phyloP scores from a whole-genome alignment of 169 alveolate genomes.

The Plasmodium inui region DNA sequence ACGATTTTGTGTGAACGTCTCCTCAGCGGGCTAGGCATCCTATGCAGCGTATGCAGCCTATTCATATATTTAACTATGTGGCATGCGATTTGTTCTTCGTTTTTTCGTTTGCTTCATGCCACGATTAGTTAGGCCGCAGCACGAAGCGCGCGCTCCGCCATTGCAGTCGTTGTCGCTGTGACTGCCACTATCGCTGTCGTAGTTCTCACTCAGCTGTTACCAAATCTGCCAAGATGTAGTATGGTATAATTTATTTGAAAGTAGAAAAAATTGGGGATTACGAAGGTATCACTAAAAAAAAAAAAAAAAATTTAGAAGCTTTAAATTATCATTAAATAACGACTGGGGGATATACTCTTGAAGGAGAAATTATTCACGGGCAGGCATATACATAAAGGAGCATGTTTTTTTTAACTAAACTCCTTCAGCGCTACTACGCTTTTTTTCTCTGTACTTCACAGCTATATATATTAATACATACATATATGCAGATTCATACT shows the following conservation, averaged over 20 bases:
- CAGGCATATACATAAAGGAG: not conserved
- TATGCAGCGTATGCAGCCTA: not conserved
- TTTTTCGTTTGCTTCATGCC: too few species aligned
- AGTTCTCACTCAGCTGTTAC: not conserved
- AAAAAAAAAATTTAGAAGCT: conserved; percentile 1
- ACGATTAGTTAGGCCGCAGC: not conserved
- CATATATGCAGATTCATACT: not conserved
- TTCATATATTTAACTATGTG: not conserved
- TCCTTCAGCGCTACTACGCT: not conserved
- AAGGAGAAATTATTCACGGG: not conserved
- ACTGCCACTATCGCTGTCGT: not conserved
- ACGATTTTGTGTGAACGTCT: not conserved
- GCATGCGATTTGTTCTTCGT: not conserved
- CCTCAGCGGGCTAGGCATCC: not conserved
- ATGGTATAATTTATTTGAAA: not conserved
- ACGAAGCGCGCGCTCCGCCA: not conserved
- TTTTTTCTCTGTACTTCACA: not conserved
- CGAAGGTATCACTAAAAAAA: not conserved
- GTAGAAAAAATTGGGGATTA: not conserved
- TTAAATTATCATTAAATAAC: not conserved
- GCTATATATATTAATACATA: not conserved
- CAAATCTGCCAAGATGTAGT: not conserved
- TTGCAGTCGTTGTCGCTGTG: not conserved
- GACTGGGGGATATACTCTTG: not conserved
- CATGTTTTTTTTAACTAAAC: not conserved